phyloP scores from a whole-genome alignment of 2,329 filamentous ascomycete genomes.

The Botrytis paeoniae region DNA sequence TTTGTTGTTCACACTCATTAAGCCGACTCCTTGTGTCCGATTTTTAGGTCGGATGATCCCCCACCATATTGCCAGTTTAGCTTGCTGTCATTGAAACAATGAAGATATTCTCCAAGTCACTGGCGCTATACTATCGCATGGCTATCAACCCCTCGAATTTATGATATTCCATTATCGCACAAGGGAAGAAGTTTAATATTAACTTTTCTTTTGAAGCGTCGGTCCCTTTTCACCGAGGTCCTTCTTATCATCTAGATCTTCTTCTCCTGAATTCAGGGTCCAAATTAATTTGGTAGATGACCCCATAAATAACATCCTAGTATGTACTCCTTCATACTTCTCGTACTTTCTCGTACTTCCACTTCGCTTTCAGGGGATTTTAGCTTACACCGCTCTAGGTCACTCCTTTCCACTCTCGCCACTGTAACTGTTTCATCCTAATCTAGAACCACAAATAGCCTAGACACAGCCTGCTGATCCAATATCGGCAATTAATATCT shows the following conservation, averaged over 20 bases:
- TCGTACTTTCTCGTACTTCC: not conserved
- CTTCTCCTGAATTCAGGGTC: slow-evolving; percentile 1
- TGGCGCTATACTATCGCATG: not conserved
- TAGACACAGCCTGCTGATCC: slow-evolving; percentile 8
- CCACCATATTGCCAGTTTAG: not conserved
- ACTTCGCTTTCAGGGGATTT: not conserved
- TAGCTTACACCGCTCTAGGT: not conserved
- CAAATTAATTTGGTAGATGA: not conserved
- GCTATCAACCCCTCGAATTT: not conserved
- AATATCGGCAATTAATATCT: not conserved
- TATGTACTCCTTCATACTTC: too few species aligned
- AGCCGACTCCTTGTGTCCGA: not conserved
- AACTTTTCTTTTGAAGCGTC: not conserved
- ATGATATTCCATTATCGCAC: not conserved
- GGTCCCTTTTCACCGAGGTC: not conserved
- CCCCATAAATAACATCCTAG: not conserved
- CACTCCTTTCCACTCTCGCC: not conserved
- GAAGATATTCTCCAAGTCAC: not conserved
- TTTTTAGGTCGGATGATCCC: not conserved
- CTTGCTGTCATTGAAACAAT: not conserved
- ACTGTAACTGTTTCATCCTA: slow-evolving; percentile 10
- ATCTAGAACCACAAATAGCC: not conserved
- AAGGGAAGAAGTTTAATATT: too few species aligned
- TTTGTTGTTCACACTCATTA: not conserved
- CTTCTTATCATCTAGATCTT: not conserved